Evolutionary conservation across 2,329 filamentous ascomycete species (phyloP), one percentile per base, ranked within the genome.

Genomic region (Xylaria sp.): DNA sequence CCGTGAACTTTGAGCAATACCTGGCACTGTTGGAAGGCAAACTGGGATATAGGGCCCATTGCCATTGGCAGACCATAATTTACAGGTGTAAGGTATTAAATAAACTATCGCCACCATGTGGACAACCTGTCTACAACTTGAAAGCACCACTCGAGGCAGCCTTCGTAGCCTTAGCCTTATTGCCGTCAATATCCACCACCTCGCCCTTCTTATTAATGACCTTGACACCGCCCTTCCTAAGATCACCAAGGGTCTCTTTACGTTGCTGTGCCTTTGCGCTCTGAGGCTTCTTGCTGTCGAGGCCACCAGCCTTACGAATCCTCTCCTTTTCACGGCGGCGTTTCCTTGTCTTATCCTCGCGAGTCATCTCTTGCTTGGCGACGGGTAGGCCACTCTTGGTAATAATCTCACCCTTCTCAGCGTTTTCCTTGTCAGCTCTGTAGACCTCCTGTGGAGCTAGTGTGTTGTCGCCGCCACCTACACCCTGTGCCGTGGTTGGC

Each of bases 391-490:
- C 95, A 75, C 86, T 90, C 85, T 92, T 94, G 64, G 89, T 73
- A 39, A 94, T 87, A 45, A 97, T 84, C 79, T 97, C 94, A 60
- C 90, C 89, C 74, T 86, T 85, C 71, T 85, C 86, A 54, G 83
- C 83, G 14, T 82, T 89, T 69, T 88, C 86, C 75, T 91, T 89
- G 69, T 90, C 89, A n/a, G 93, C 89, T 75, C 89, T 90, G 84
- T 98, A 99, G 30, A 99, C 86, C 80, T 99, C 96, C 78, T 98
- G 96, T 2, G 96, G 96, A 54, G 96, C 96, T 68, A 99, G 87
- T 84, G 92, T 92, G 76, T 90, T 92, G 71, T 88, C 84, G 54
- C 86, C 87, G 62, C 89, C 89, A 14, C 85, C 85, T 67, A 94
- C 88, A 50, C 92, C 93, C 76, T 90, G 90, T 51, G 92, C 92